Evolutionary conservation across 371 early-diverging fungal species (phyloP).

Genomic region (Mucor mucedo): DNA sequence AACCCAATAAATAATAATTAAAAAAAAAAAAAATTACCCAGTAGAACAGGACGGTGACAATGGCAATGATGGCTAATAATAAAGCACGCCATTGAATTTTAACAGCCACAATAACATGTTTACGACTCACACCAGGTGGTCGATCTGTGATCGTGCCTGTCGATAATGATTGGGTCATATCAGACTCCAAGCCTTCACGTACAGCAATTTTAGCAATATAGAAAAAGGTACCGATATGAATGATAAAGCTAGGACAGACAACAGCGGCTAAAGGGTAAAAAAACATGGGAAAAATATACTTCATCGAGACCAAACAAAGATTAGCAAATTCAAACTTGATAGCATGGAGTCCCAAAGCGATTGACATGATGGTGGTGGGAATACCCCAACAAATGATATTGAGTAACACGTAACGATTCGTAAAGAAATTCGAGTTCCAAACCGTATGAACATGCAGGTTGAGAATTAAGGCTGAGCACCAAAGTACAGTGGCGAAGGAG

Average conservation of each 20-base stretch:
- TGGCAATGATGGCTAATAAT: slow-evolving; percentile 59
- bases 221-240: slow-evolving; percentile 67
- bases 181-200: slow-evolving; percentile 52
- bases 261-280: slow-evolving; percentile 70
- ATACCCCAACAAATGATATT: slow-evolving; percentile 72
- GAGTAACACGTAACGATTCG: slow-evolving; percentile 57
- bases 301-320: slow-evolving; percentile 60
- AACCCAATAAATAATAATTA: background rate
- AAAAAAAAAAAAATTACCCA: no score
- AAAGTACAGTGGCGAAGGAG: slow-evolving; percentile 60
- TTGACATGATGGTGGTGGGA: slow-evolving; percentile 55
- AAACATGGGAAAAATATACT: slow-evolving; percentile 57
- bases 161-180: slow-evolving; percentile 53
- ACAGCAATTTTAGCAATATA: slow-evolving; percentile 64
- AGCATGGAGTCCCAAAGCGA: slow-evolving; percentile 53
- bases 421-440: slow-evolving; percentile 68
- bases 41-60: slow-evolving; percentile 57
- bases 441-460: slow-evolving; percentile 73
- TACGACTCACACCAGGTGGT: slow-evolving; percentile 44
- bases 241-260: slow-evolving; percentile 60
- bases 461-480: slow-evolving; percentile 67
- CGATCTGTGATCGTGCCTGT: slow-evolving; percentile 36
- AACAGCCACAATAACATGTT: slow-evolving; percentile 66
- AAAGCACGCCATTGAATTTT: slow-evolving; percentile 76
- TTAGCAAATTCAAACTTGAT: slow-evolving; percentile 69